phyloP scores from a whole-genome alignment of 2,329 filamentous ascomycete species.

The Chalara sp. region DNA sequence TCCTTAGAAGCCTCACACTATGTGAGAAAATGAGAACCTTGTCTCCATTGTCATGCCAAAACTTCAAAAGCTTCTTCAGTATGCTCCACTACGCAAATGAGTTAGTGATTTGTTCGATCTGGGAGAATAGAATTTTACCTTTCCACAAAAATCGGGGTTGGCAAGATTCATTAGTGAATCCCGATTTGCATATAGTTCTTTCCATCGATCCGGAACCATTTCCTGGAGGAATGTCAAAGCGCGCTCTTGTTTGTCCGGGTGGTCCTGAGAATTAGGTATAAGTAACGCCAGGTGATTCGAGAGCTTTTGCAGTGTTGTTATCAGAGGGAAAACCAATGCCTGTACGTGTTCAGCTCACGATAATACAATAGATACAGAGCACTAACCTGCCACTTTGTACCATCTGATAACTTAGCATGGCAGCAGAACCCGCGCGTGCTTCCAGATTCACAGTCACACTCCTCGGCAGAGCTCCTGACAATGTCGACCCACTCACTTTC shows the following conservation, averaged over 20 bases:
- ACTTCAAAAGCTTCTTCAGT: slow-evolving; percentile 74
- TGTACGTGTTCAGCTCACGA: neutral
- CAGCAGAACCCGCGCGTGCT: slow-evolving; percentile 81
- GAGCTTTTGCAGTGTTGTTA: slow-evolving; percentile 77
- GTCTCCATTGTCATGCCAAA: slow-evolving; percentile 85
- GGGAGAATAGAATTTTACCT: slow-evolving; percentile 32
- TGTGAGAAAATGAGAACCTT: slow-evolving; percentile 96
- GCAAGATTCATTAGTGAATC: slow-evolving; percentile 76
- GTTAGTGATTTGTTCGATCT: slow-evolving; percentile 2
- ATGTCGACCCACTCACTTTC: slow-evolving; percentile 61
- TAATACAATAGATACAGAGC: neutral
- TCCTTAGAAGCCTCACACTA: slow-evolving; percentile 75
- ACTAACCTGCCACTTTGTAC: slow-evolving; percentile 41
- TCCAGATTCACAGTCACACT: slow-evolving; percentile 62
- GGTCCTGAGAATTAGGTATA: slow-evolving; percentile 60
- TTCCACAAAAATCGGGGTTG: slow-evolving; percentile 89
- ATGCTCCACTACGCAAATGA: slow-evolving; percentile 67
- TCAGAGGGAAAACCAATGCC: slow-evolving; percentile 75
- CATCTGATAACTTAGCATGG: slow-evolving; percentile 42
- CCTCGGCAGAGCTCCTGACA: slow-evolving; percentile 61
- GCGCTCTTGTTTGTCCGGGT: slow-evolving; percentile 66
- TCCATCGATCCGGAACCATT: slow-evolving; percentile 70
- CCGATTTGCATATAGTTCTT: slow-evolving; percentile 63
- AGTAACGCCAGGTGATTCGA: slow-evolving; percentile 89
- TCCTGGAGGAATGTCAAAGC: slow-evolving; percentile 68